Conservation (phyloP, 2,329 filamentous ascomycete species). For the Xylaria hypoxylon region DNA sequence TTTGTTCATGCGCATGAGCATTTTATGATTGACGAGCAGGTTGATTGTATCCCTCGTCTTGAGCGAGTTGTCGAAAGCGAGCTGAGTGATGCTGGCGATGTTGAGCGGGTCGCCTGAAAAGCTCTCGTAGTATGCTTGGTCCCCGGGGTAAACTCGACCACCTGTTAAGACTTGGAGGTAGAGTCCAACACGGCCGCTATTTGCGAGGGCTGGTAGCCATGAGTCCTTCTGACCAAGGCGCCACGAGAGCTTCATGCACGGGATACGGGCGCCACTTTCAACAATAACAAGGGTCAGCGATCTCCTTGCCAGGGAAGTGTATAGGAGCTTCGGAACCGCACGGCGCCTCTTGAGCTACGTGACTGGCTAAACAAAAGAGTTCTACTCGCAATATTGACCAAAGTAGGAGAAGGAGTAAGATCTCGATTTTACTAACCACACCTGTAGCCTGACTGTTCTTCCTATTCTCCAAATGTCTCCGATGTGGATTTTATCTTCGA, state of each 20-base stretch:
- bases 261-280: constrained; percentile 40
- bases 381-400: background rate
- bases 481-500: constrained; percentile 42
- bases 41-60: constrained; percentile 43
- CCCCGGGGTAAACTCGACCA: constrained; percentile 41
- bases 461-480: constrained; percentile 45
- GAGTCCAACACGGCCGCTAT: constrained; percentile 40
- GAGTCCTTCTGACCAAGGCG: constrained; percentile 44
- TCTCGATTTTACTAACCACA: constrained; percentile 30
- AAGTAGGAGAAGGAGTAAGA: background rate
- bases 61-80: constrained; percentile 43
- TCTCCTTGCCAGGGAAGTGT: background rate
- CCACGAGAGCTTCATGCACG: constrained; percentile 45
- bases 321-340: background rate
- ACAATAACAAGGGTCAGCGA: background rate
- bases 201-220: constrained; percentile 42
- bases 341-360: background rate
- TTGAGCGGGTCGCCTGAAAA: constrained; percentile 37
- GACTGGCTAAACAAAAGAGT: too few species aligned
- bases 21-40: constrained; percentile 40
- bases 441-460: constrained; percentile 39
- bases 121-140: constrained; percentile 38
- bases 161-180: constrained; percentile 42
- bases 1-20: constrained; percentile 44
- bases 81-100: constrained; percentile 38